These are phyloP conservation scores for Lactarius tabidus DNA, from an alignment of 768 basidiomycete genomes.

Conservation along the genomic window DNA sequence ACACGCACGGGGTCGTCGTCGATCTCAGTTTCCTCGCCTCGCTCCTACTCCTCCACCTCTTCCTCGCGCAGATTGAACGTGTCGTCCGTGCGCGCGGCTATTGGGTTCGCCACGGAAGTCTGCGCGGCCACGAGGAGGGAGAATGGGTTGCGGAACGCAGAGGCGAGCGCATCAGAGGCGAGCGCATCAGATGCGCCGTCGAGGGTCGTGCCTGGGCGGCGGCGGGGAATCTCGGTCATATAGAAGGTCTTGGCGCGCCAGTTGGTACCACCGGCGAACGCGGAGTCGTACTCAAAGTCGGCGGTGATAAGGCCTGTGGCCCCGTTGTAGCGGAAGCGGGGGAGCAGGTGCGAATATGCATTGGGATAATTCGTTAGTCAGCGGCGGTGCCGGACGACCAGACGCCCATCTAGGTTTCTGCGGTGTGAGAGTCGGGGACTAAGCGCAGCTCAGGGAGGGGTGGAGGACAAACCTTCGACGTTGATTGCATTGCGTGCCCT, in stretches of 20 bases:
- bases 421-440: constrained; percentile 4
- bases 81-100: too few species aligned
- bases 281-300: too few species aligned
- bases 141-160: too few species aligned
- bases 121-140: too few species aligned
- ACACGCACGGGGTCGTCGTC: constrained; percentile 69
- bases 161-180: constrained; percentile 60
- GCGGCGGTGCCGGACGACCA: constrained; percentile 72
- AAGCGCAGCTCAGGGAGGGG: neutral
- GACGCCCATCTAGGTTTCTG: constrained; percentile 47
- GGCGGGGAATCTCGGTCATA: constrained; percentile 67
- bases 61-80: too few species aligned
- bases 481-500: constrained; percentile 84
- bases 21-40: constrained; percentile 71
- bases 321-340: constrained; percentile 57
- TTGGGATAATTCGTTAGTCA: constrained; percentile 79
- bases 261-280: too few species aligned
- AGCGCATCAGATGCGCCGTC: constrained; percentile 69
- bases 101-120: too few species aligned
- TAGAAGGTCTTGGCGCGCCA: too few species aligned
- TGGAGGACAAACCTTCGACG: constrained; percentile 57
- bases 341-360: constrained; percentile 68
- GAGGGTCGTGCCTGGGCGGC: constrained; percentile 63
- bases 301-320: constrained; percentile 56
- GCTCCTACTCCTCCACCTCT: constrained; percentile 73